Percentiles rank a stretch among this genome's conserved stretches.
phyloP scores from a whole-genome alignment of 108 stramenopile genomes.

The Fragilaria crotonensis region DNA sequence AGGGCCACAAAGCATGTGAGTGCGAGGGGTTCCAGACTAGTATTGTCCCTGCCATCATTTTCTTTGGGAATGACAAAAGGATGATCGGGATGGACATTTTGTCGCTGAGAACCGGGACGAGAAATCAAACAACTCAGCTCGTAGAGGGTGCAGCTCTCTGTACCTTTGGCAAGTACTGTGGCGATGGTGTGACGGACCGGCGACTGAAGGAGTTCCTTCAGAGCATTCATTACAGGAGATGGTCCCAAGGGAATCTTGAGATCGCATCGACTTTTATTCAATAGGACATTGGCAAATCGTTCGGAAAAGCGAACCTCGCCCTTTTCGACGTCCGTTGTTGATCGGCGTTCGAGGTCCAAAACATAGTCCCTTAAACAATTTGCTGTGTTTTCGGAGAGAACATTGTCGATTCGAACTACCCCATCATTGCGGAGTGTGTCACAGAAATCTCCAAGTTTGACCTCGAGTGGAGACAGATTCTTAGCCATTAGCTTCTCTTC shows the following conservation, averaged over 20 bases:
- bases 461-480: not conserved
- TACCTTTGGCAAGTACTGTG: constrained; percentile 20
- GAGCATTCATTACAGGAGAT: constrained; percentile 18
- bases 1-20: constrained; percentile 48
- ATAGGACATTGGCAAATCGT: constrained; percentile 76
- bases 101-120: constrained; percentile 34
- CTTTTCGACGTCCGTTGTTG: constrained; percentile 29
- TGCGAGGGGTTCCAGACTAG: constrained; percentile 20
- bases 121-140: constrained; percentile 41
- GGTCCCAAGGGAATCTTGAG: constrained; percentile 54
- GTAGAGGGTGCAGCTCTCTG: constrained; percentile 8
- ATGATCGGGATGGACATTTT: constrained; percentile 51
- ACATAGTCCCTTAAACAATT: constrained; percentile 48
- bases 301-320: constrained; percentile 32
- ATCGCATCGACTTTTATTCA: constrained; percentile 72
- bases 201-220: constrained; percentile 34
- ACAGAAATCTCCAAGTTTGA: no score
- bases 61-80: constrained; percentile 1
- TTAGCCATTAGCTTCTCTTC: not conserved
- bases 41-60: no score
- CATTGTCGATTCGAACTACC: constrained; percentile 70
- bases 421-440: no score
- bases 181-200: constrained; percentile 42
- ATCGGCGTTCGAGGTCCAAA: constrained; percentile 26
- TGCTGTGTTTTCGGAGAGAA: constrained; percentile 35